Evolutionary conservation across 1,284 basidiomycete species (phyloP).

Genomic region (Heterobasidion occidentale): DNA sequence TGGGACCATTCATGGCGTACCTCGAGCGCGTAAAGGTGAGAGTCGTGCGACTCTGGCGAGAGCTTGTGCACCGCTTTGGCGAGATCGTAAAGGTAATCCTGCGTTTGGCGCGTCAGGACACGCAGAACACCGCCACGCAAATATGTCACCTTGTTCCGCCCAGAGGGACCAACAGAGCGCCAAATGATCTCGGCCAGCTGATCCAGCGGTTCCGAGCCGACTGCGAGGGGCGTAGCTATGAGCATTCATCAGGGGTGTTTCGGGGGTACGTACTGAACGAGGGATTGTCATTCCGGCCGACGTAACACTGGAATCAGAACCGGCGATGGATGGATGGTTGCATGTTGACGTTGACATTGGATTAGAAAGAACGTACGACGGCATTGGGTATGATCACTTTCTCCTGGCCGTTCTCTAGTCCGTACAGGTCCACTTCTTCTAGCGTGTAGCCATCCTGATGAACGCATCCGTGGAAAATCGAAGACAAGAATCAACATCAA

Average conservation of each 20-base stretch:
- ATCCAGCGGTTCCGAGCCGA: slow-evolving; percentile 73
- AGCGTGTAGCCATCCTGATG: slow-evolving; percentile 68
- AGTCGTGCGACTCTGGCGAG: slow-evolving; percentile 68
- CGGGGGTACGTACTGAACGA: slow-evolving; percentile 51
- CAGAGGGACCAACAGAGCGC: slow-evolving; percentile 73
- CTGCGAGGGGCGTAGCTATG: slow-evolving; percentile 26
- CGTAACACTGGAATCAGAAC: slow-evolving; percentile 49
- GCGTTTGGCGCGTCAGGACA: not conserved
- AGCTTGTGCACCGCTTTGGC: slow-evolving; percentile 61
- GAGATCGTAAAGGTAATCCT: slow-evolving; percentile 79
- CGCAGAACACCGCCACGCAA: not conserved
- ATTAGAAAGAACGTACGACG: slow-evolving; percentile 12
- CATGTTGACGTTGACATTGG: not conserved
- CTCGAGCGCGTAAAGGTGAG: slow-evolving; percentile 74
- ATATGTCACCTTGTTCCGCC: slow-evolving; percentile 65
- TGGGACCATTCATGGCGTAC: slow-evolving; percentile 16
- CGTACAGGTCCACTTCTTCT: slow-evolving; percentile 56
- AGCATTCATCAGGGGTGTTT: too few species aligned
- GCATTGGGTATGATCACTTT: slow-evolving; percentile 37
- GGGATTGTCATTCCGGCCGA: slow-evolving; percentile 70
- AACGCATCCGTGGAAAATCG: not conserved
- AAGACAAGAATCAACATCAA: not conserved
- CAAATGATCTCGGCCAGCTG: slow-evolving; percentile 63
- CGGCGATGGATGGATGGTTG: slow-evolving; percentile 23
- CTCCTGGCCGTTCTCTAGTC: slow-evolving; percentile 44